Evolutionary conservation across 1,284 basidiomycete species (phyloP).

Genomic region (Agroathelia rolfsii): DNA sequence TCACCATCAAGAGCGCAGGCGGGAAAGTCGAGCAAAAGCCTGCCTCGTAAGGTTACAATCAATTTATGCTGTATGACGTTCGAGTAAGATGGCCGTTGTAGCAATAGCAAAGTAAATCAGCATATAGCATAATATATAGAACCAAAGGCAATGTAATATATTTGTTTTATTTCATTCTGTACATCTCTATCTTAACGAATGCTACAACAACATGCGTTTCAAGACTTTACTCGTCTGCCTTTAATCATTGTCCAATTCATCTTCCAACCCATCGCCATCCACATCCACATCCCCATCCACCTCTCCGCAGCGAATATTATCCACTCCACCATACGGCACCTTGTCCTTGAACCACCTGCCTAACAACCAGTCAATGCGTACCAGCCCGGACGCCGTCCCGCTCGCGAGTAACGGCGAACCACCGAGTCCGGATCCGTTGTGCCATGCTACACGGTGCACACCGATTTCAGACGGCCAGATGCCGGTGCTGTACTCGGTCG

Average conservation of each 20-base stretch:
- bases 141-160: too few species aligned
- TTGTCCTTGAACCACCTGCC: slow-evolving; percentile 57
- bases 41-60: too few species aligned
- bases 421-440: slow-evolving; percentile 59
- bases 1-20: slow-evolving; percentile 40
- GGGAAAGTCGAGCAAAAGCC: slow-evolving; percentile 36
- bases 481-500: slow-evolving; percentile 33
- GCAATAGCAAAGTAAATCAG: too few species aligned
- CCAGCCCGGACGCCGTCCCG: slow-evolving; percentile 75
- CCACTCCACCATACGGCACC: slow-evolving; percentile 49
- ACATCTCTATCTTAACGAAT: too few species aligned
- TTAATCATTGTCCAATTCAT: too few species aligned
- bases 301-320: slow-evolving; percentile 32
- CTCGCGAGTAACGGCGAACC: slow-evolving; percentile 64
- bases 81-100: too few species aligned
- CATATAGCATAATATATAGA: too few species aligned
- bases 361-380: slow-evolving; percentile 68
- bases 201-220: too few species aligned
- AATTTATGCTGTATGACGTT: too few species aligned
- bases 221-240: too few species aligned
- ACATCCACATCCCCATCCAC: slow-evolving; percentile 1
- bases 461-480: slow-evolving; percentile 72
- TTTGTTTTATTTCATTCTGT: too few species aligned
- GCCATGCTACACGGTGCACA: slow-evolving; percentile 74
- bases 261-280: slow-evolving; percentile 7